A percentile compares a stretch with the other conserved stretches of the same genome.
Conservation (phyloP, 345 rosid species). For the Eucalyptus melliodora region DNA sequence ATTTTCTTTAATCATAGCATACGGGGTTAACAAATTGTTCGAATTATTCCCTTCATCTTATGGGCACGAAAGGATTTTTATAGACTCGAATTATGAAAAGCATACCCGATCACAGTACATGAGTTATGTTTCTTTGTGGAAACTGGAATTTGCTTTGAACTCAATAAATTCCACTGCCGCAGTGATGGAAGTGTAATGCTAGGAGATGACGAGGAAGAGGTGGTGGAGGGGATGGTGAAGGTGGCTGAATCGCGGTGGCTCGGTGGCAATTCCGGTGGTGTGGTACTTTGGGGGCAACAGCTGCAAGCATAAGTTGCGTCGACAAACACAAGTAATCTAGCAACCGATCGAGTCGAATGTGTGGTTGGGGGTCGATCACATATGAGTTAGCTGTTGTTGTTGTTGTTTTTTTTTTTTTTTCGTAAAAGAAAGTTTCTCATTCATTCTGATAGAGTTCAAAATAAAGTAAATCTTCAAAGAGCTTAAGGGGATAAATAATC, state of each 20-base stretch:
- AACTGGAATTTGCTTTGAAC: neutral
- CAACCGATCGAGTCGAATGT: neutral
- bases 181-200: neutral
- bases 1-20: no score
- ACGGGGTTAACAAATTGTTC: neutral
- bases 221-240: neutral
- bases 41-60: neutral
- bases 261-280: neutral
- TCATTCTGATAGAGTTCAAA: neutral
- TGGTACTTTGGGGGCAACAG: neutral
- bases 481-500: neutral
- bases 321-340: neutral
- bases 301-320: neutral
- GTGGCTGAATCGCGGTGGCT: neutral
- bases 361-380: neutral
- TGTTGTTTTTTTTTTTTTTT: no score
- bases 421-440: neutral
- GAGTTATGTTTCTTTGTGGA: neutral
- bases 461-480: neutral
- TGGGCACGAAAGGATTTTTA: neutral
- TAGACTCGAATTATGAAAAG: neutral
- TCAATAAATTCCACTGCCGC: neutral
- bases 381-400: neutral
- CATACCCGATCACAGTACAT: neutral
- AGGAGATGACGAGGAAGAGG: neutral